Evolutionary conservation across 2,329 filamentous ascomycete species (phyloP).

Genomic region (Rhexocercosporidium sp.): DNA sequence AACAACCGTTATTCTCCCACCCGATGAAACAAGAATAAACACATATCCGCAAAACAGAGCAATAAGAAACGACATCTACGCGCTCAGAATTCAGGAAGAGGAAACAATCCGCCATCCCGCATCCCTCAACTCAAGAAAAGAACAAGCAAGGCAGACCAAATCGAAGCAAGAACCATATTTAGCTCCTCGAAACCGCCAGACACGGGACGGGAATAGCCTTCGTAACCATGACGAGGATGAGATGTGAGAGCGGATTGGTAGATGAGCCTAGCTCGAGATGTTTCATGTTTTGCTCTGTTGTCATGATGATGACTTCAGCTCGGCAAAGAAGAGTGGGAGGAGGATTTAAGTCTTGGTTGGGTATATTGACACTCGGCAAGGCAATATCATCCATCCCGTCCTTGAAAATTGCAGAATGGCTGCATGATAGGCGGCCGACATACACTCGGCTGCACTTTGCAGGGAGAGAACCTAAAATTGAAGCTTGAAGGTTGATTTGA

Average conservation of each 20-base stretch:
- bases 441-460: no score
- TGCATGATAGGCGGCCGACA: slow-evolving; percentile 1
- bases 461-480: background rate
- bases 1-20: background rate
- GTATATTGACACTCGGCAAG: slow-evolving; percentile 4
- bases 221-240: background rate
- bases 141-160: background rate
- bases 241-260: background rate
- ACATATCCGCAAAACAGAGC: background rate
- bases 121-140: background rate
- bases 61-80: slow-evolving; percentile 1
- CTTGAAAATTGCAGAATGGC: background rate
- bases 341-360: background rate
- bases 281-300: slow-evolving; percentile 11
- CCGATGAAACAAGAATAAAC: background rate
- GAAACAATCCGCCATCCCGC: background rate
- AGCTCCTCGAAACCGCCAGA: background rate
- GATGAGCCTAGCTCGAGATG: background rate
- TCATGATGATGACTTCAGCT: slow-evolving; percentile 13
- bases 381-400: background rate
- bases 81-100: background rate
- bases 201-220: slow-evolving; percentile 2
- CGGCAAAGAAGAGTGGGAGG: background rate
- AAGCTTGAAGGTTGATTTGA: background rate
- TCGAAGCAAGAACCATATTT: background rate